Conservation (phyloP, 2,329 filamentous ascomycete species). For the Metarhizium sp. region DNA sequence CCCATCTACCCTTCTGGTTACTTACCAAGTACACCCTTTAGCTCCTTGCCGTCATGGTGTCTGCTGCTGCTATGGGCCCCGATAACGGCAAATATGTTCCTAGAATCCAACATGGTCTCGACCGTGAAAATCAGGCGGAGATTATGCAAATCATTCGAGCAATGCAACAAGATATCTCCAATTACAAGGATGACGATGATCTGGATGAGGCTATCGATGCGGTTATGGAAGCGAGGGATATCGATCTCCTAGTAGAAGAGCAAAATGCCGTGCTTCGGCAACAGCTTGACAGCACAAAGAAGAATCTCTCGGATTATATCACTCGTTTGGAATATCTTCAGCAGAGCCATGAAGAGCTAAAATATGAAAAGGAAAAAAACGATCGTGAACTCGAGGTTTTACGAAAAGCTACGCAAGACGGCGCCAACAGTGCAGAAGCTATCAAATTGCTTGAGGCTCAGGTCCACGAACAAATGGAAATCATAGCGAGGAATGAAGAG, state of each 20-base stretch:
- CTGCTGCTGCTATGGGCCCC: slow-evolving; percentile 49
- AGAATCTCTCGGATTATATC: slow-evolving; percentile 48
- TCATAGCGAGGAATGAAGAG: slow-evolving; percentile 60
- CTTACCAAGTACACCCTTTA: slow-evolving; percentile 24
- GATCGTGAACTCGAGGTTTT: slow-evolving; percentile 43
- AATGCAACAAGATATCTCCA: slow-evolving; percentile 28
- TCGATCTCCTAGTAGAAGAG: slow-evolving; percentile 48
- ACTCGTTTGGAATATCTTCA: slow-evolving; percentile 51
- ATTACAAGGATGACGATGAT: slow-evolving; percentile 27
- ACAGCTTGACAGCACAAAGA: slow-evolving; percentile 43
- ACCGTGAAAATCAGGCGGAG: slow-evolving; percentile 32
- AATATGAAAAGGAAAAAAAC: slow-evolving; percentile 51
- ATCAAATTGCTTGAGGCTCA: slow-evolving; percentile 46
- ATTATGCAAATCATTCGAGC: slow-evolving; percentile 35
- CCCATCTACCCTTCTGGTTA: slow-evolving; percentile 13
- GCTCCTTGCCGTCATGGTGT: slow-evolving; percentile 53
- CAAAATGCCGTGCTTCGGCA: slow-evolving; percentile 40
- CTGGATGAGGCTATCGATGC: slow-evolving; percentile 30
- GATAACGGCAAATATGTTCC: slow-evolving; percentile 45
- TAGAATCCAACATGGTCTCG: slow-evolving; percentile 31
- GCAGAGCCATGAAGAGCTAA: slow-evolving; percentile 54
- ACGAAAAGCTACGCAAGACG: slow-evolving; percentile 39
- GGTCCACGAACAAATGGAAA: slow-evolving; percentile 57
- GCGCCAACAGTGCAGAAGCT: slow-evolving; percentile 41
- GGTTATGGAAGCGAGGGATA: slow-evolving; percentile 37